phyloP scores from a whole-genome alignment of 352 stramenopile species.

The Globisporangium apiculatum region DNA sequence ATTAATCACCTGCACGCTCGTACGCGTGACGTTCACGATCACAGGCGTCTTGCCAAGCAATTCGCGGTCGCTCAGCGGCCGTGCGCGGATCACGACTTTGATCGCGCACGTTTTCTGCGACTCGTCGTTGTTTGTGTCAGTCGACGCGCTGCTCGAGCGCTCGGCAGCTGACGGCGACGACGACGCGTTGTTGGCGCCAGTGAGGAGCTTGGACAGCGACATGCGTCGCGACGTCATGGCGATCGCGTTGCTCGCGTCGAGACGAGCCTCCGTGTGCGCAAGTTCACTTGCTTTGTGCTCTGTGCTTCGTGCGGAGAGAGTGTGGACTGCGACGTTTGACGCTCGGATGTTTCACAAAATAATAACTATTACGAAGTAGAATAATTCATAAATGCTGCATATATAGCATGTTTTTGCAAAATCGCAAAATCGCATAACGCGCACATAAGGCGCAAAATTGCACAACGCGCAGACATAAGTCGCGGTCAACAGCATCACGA shows the following conservation, averaged over 20 bases:
- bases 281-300: background rate
- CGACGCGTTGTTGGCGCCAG: background rate
- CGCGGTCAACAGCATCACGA: too few relatives aligned
- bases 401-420: too few relatives aligned
- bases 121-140: constrained; percentile 11
- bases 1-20: constrained; percentile 56
- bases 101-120: constrained; percentile 38
- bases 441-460: too few relatives aligned
- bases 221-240: constrained; percentile 12
- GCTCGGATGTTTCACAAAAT: too few relatives aligned
- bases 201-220: constrained; percentile 18
- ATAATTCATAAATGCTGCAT: too few relatives aligned
- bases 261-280: too few relatives aligned
- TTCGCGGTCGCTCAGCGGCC: constrained; percentile 57
- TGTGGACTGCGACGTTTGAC: background rate
- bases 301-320: background rate
- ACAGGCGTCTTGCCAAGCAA: constrained; percentile 35
- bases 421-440: too few relatives aligned
- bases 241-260: background rate
- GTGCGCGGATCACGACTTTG: constrained; percentile 67
- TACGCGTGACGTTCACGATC: constrained; percentile 42
- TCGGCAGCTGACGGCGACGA: background rate
- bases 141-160: background rate
- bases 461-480: too few relatives aligned
- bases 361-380: too few relatives aligned